A percentile compares a stretch with the other conserved stretches of the same genome.
These are phyloP conservation scores for Naematelia aurantialba DNA, from an alignment of 768 basidiomycete genomes.

Conservation along the genomic window DNA sequence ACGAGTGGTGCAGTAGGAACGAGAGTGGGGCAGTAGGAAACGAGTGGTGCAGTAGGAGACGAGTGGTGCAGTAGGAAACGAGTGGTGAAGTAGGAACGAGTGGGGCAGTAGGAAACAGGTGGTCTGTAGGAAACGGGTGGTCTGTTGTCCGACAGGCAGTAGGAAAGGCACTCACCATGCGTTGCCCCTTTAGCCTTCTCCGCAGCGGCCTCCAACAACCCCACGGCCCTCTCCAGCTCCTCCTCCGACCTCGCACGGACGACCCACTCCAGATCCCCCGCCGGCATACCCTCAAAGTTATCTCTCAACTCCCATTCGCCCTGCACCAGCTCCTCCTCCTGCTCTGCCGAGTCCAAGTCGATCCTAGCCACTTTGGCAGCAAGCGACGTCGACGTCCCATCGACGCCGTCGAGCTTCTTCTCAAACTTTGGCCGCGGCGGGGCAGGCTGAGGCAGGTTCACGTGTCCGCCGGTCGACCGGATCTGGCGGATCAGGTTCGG, in stretches of 20 bases:
- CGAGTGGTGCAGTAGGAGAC: too few relatives aligned
- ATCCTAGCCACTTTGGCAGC: slow-evolving; percentile 67
- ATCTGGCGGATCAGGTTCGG: slow-evolving; percentile 82
- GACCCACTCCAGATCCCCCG: slow-evolving; percentile 83
- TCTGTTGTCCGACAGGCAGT: too few relatives aligned
- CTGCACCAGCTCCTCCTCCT: slow-evolving; percentile 53
- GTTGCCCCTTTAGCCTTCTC: slow-evolving; percentile 43
- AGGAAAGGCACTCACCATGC: slow-evolving; percentile 33
- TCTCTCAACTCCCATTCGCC: slow-evolving; percentile 66
- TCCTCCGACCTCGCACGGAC: slow-evolving; percentile 71
- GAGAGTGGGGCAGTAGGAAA: too few relatives aligned
- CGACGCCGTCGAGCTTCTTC: slow-evolving; percentile 21
- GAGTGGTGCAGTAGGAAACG: too few relatives aligned
- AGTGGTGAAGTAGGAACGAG: too few relatives aligned
- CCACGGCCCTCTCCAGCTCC: slow-evolving; percentile 71
- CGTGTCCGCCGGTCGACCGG: slow-evolving; percentile 73
- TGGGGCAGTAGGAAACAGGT: too few relatives aligned
- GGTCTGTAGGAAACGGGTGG: too few relatives aligned
- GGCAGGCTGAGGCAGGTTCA: slow-evolving; percentile 61
- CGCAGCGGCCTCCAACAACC: slow-evolving; percentile 42
- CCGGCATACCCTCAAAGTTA: slow-evolving; percentile 65
- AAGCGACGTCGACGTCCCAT: slow-evolving; percentile 8
- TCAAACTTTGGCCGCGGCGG: slow-evolving; percentile 27
- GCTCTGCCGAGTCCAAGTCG: slow-evolving; percentile 59
- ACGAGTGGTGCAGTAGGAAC: too few relatives aligned